Evolutionary conservation across 139 green algal genomes (phyloP).

Genomic region (Coccomyxa sp.): DNA sequence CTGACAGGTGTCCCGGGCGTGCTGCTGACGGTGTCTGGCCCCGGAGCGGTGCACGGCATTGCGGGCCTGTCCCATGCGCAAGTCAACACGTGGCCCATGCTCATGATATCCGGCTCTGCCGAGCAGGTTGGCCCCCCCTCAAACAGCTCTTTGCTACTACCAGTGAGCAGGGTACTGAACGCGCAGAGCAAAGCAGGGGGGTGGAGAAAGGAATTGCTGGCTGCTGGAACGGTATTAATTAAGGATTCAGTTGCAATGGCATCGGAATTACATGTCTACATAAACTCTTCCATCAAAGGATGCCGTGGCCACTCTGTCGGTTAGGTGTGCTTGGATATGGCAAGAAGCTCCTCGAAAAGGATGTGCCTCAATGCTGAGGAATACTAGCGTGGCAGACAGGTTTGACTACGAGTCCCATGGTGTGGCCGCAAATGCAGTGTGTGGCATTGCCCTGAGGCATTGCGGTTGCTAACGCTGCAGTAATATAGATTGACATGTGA

Average conservation of each 20-base stretch:
- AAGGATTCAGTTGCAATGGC: neutral
- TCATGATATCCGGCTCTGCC: conserved; percentile 66
- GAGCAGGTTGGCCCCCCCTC: conserved; percentile 22
- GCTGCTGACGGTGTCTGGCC: conserved; percentile 79
- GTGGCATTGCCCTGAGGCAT: neutral
- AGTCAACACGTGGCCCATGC: conserved; percentile 74
- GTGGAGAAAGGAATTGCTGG: too few species aligned
- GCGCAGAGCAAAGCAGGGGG: neutral
- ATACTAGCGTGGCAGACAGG: too few species aligned
- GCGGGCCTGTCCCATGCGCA: conserved; percentile 63
- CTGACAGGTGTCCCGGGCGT: conserved; percentile 64
- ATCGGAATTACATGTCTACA: neutral
- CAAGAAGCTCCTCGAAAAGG: too few species aligned
- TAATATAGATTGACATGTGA: too few species aligned
- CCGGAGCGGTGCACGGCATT: conserved; percentile 71
- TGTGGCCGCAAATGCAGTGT: neutral
- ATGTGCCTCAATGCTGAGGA: too few species aligned
- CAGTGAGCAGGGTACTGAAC: too few species aligned
- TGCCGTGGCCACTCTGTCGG: too few species aligned
- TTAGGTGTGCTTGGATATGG: too few species aligned
- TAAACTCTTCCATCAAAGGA: neutral
- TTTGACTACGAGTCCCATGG: too few species aligned
- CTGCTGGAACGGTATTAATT: neutral
- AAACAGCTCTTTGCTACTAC: neutral
- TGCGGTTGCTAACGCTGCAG: too few species aligned